Conservation (phyloP, 75 land plant species). For the Sequoiadendron giganteum region DNA sequence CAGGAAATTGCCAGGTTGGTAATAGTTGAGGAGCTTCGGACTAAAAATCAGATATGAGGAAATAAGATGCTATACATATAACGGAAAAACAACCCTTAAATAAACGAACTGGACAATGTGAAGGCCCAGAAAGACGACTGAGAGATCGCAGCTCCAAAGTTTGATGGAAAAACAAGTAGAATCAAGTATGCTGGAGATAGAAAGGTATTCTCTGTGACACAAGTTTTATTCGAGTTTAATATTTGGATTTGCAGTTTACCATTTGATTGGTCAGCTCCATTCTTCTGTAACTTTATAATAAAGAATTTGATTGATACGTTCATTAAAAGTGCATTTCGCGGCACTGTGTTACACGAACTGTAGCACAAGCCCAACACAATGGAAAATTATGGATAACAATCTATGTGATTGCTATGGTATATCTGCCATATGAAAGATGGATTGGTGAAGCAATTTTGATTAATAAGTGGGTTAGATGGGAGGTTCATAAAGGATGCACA, state of each 20-base stretch:
- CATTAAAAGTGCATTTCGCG: not conserved
- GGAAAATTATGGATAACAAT: not conserved
- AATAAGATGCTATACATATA: not conserved
- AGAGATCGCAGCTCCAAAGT: not conserved
- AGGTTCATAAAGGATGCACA: not conserved
- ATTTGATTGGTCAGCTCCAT: not conserved
- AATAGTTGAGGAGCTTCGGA: not conserved
- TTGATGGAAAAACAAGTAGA: not conserved
- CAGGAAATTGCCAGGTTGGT: not conserved
- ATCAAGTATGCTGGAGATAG: not conserved
- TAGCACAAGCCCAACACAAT: not conserved
- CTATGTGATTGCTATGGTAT: not conserved
- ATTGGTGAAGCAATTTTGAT: not conserved
- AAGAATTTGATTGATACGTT: not conserved
- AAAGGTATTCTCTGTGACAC: not conserved
- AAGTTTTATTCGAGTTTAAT: not conserved
- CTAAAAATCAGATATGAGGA: not conserved
- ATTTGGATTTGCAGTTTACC: not conserved
- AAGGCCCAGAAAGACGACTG: not conserved
- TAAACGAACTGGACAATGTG: not conserved
- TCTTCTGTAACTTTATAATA: not conserved
- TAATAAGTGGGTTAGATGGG: not conserved
- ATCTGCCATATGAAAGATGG: too few species aligned
- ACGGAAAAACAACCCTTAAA: not conserved
- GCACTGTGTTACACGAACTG: not conserved